Evolutionary conservation across 139 green algal species (phyloP), one percentile per base, ranked within the genome.

Genomic region (Nannochloris sp.): DNA sequence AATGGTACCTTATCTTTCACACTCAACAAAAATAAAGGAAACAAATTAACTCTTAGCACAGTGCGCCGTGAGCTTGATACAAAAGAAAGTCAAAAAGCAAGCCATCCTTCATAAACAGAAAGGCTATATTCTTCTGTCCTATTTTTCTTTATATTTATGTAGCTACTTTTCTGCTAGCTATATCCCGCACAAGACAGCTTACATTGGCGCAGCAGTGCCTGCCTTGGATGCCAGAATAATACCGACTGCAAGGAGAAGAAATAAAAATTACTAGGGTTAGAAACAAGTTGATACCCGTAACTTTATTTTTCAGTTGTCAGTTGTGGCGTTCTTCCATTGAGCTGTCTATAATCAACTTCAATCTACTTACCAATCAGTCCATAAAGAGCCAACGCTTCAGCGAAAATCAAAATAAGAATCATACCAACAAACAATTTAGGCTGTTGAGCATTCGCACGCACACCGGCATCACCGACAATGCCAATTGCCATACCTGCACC

Each of bases 331-430:
- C 37, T n/a, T 45, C 4, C 8, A 7, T 31, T 36, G 4, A 55
- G n/a, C 0, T 25, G 23, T n/a, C 59, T 44, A 5, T 31, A 37
- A 9, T 24, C 25, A n/a, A n/a, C 9, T 45, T 12, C 37, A 45
- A n/a, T 33, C 27, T 15, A 54, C 85, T 78, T 54, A 93, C 87
- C 87, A 77, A 99, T 98, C 24, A 99, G 84, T 10, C 93, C 94
- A 70, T 98, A 99, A 54, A 99, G 86, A 9, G 88, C 93, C 61
- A 99, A 76, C 54, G 95, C 95, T 81, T 99, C 95, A 64, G 94
- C 95, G 71, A 99, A 99, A 95, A 99, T 99, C 37, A 99, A 89
- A 70, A 99, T 99, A 37, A 99, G 85, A 72, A 99, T 96, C 92
- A 99, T 97, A 35, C 92, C 95, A 4, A 98, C 93, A 61, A 98